phyloP scores from a whole-genome alignment of 768 basidiomycete genomes.

The Gymnopilus dilepis region DNA sequence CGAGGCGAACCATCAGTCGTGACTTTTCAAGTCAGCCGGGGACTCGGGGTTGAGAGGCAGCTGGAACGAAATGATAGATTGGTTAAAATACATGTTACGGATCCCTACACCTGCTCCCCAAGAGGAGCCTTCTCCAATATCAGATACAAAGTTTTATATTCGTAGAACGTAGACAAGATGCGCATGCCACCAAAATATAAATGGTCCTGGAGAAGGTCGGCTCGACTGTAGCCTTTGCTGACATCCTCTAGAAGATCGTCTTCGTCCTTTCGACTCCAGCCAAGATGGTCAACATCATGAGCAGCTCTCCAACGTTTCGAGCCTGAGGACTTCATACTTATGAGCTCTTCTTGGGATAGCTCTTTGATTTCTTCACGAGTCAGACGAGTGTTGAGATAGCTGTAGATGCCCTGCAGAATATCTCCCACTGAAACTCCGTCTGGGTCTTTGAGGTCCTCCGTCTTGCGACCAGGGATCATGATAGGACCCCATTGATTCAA shows the following conservation, averaged over 20 bases:
- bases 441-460: not conserved
- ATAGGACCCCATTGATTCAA: not conserved
- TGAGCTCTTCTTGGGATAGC: not conserved
- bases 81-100: too few relatives aligned
- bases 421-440: not conserved
- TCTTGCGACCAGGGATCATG: not conserved
- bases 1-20: too few relatives aligned
- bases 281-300: not conserved
- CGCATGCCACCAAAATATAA: not conserved
- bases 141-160: not conserved
- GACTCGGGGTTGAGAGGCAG: too few relatives aligned
- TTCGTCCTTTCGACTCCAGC: not conserved
- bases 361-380: not conserved
- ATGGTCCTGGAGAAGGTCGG: not conserved
- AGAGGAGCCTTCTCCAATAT: not conserved
- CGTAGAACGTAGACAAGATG: not conserved
- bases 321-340: not conserved
- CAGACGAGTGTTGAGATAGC: not conserved
- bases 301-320: slow-evolving; percentile 1
- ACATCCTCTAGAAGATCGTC: not conserved
- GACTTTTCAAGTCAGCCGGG: too few relatives aligned
- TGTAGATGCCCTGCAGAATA: not conserved
- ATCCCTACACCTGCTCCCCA: not conserved
- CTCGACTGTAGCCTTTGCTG: not conserved
- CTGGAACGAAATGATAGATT: too few relatives aligned